Conservation (phyloP, 768 basidiomycete genomes). For the Pilatotrama ljubarskyi region DNA sequence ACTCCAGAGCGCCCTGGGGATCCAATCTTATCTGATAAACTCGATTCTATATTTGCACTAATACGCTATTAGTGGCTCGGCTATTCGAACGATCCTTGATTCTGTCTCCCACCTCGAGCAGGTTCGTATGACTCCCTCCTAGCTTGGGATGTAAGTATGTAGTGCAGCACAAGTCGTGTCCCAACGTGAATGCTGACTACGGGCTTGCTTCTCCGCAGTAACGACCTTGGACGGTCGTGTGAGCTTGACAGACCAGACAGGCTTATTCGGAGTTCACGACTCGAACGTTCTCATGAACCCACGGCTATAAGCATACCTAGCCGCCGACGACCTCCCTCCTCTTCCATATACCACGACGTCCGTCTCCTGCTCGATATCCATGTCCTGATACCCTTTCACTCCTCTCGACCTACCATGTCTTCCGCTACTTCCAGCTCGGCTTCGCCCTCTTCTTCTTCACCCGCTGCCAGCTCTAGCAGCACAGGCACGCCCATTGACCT, state of each 20-base stretch:
- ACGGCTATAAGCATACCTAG: conserved; percentile 1
- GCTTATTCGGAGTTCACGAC: not conserved
- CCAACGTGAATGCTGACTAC: not conserved
- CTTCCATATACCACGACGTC: conserved; percentile 7
- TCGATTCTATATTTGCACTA: no score
- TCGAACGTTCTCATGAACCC: conserved; percentile 13
- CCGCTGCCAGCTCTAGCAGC: not conserved
- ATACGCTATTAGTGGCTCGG: no score
- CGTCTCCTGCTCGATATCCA: conserved; percentile 5
- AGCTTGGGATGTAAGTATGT: not conserved
- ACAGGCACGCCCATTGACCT: not conserved
- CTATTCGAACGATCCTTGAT: not conserved
- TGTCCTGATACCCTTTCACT: conserved; percentile 3
- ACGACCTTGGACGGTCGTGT: conserved; percentile 4
- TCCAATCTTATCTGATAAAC: not conserved
- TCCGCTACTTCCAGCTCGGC: conserved; percentile 8
- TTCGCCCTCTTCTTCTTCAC: not conserved
- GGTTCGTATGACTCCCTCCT: not conserved
- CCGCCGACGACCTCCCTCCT: not conserved
- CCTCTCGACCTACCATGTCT: conserved; percentile 1
- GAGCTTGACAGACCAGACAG: not conserved
- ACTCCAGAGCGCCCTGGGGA: not conserved
- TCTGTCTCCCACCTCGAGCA: not conserved
- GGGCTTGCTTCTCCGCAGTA: not conserved
- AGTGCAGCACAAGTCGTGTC: not conserved